A percentile compares a stretch with the other conserved stretches of the same genome.
Conservation (phyloP, 2,329 filamentous ascomycete genomes). For the Penicillium sp. region DNA sequence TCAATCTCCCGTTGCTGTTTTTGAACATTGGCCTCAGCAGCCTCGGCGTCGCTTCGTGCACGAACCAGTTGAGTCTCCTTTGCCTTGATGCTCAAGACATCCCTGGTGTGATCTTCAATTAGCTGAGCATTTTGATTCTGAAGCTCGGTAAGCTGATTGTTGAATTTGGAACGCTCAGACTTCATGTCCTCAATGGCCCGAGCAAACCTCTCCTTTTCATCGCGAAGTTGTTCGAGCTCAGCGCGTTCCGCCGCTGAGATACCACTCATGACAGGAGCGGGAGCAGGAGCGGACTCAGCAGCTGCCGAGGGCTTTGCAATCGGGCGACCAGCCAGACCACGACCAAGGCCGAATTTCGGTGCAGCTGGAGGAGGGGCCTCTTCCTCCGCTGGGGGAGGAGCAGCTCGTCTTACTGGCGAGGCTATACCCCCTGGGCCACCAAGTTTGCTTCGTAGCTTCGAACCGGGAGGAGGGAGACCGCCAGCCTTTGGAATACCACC, state of each 20-base stretch:
- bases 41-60: constrained; percentile 84
- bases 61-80: constrained; percentile 97
- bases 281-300: constrained; percentile 50
- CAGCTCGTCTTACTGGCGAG: constrained; percentile 45
- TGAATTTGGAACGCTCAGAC: constrained; percentile 75
- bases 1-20: constrained; percentile 86
- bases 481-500: constrained; percentile 44
- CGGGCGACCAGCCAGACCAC: constrained; percentile 80
- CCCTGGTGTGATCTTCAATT: constrained; percentile 94
- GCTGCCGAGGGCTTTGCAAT: constrained; percentile 66
- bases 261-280: constrained; percentile 60
- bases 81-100: constrained; percentile 94
- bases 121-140: constrained; percentile 96
- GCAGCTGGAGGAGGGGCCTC: constrained; percentile 43
- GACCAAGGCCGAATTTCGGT: constrained; percentile 63
- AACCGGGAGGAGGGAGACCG: constrained; percentile 42
- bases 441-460: constrained; percentile 46
- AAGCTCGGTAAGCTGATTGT: constrained; percentile 86
- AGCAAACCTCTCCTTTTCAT: constrained; percentile 75
- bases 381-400: constrained; percentile 47
- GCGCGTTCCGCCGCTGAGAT: constrained; percentile 78
- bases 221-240: constrained; percentile 86
- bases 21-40: constrained; percentile 81
- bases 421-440: constrained; percentile 41
- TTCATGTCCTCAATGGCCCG: constrained; percentile 77